Evolutionary conservation across 2,329 filamentous ascomycete species (phyloP), one percentile per base, ranked within the genome.

Genomic region (Thelonectria rubi): DNA sequence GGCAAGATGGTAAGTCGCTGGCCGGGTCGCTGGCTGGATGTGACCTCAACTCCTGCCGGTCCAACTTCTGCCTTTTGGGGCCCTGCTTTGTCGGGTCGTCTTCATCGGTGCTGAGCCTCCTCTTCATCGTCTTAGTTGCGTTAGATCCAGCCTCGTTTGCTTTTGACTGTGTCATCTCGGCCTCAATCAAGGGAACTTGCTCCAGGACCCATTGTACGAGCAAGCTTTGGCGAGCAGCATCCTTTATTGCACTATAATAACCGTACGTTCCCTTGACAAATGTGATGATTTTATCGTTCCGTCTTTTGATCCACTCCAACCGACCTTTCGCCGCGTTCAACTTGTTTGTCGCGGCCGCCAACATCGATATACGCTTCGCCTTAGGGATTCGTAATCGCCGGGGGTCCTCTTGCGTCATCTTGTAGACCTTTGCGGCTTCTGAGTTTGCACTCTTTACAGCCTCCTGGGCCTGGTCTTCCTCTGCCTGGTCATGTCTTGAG

Each of bases 171-270:
- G 17, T 12, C 63, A 72, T 58, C 65, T 73, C 69, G 42, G 66
- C 67, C 55, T 74, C 70, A 45, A 75, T 67, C 37, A 73, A 56
- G 24, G 67, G 67, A 52, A 74, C 45, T 57, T 76, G 72, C 32
- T 71, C 55, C 46, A 73, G 54, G 39, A 70, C 66, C 74, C 73
- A 75, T 68, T 65, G 65, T 32, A 73, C 58, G 26, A 70, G 63
- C 45, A 68, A 53, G 20, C 50, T 37, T 12, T 69, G 69, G 43
- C 64, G 60, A 45, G 60, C 42, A 55, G 51, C 65, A 59, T 69
- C 26, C 10, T 34, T 53, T 56, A 65, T 72, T 17, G 64, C 61
- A 15, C 17, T 10, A 1, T 3, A 20, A 18, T 63, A 66, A n/a
- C 43, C 45, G 17, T 18, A 49, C 20, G 64, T 66, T 2, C 2